Evolutionary conservation across 371 early-diverging fungal species (phyloP), one percentile per base, ranked within the genome.

Genomic region (Mucor plumbeus): DNA sequence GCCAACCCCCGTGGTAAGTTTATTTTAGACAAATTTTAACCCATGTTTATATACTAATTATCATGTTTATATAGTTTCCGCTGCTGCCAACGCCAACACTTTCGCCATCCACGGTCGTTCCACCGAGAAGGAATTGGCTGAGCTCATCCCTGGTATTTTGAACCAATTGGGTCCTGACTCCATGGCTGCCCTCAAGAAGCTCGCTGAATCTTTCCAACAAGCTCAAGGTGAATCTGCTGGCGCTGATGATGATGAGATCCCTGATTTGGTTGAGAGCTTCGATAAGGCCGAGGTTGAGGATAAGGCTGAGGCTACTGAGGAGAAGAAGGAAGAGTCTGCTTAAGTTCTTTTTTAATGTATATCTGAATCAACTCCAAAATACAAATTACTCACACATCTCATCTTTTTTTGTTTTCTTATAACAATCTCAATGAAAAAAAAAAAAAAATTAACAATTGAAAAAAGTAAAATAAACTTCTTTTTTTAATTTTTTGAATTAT

Each of bases 81-180:
- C 95, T 71, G 90, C 95, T 70, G 74, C 91, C 77, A 83, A 87
- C 54, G 82, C 93, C 85, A 97, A 96, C 92, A 95, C 95, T 76
- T 95, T 93, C 76, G 92, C 92, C 69, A 91, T 98, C 86, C 86
- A 90, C 77, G 98, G 98, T 70, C 85, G 87, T 67, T 88, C 90
- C 63, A 85, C 91, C 76, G 91, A 90, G 72, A 98, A 97, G 91
- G 94, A 95, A 80, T 82, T 95, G 76, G 91, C 91, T 65, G 94
- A 94, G 78, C 90, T 94, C 63, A 88, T 97, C 69, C 97, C 98
- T 70, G 92, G 90, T 58, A 97, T 99, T 86, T 85, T 99, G 78
- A 90, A 86, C 88, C 98, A 97, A 84, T 86, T 99, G 70, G 98
- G 97, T 68, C 94, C 97, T 64, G 97, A 96, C 77, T 94, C 96